Evolutionary conservation across 129 eudicot genomes (phyloP).

Genomic region (Saposhnikovia divaricata): DNA sequence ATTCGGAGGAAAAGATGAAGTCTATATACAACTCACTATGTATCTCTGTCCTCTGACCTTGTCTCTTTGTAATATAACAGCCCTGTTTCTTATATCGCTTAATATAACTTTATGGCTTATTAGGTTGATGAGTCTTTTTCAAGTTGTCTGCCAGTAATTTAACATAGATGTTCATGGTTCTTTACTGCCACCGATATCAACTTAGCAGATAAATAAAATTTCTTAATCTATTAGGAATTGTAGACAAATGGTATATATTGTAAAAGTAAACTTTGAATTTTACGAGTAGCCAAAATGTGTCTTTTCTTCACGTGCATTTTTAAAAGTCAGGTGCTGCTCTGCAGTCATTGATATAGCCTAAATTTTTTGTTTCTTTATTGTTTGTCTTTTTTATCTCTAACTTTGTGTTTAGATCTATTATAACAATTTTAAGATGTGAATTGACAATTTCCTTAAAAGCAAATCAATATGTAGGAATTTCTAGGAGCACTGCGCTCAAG

Average conservation of each 20-base stretch:
- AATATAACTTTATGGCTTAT: background rate
- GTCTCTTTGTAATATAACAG: background rate
- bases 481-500: constrained; percentile 61
- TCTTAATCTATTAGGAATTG: background rate
- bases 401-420: background rate
- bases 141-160: background rate
- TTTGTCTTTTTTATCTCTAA: background rate
- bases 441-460: constrained; percentile 8
- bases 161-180: background rate
- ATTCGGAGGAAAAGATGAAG: background rate
- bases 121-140: background rate
- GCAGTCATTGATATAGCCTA: background rate
- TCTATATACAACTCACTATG: background rate
- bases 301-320: background rate
- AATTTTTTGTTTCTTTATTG: background rate
- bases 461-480: constrained; percentile 48
- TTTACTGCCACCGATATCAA: background rate
- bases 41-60: background rate
- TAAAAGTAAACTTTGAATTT: background rate
- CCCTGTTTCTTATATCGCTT: background rate
- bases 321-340: background rate
- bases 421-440: background rate
- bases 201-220: background rate
- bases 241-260: background rate
- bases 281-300: constrained; percentile 3